phyloP scores from a whole-genome alignment of 1,139 yeast species.

The Meyerozyma elateridarum region DNA sequence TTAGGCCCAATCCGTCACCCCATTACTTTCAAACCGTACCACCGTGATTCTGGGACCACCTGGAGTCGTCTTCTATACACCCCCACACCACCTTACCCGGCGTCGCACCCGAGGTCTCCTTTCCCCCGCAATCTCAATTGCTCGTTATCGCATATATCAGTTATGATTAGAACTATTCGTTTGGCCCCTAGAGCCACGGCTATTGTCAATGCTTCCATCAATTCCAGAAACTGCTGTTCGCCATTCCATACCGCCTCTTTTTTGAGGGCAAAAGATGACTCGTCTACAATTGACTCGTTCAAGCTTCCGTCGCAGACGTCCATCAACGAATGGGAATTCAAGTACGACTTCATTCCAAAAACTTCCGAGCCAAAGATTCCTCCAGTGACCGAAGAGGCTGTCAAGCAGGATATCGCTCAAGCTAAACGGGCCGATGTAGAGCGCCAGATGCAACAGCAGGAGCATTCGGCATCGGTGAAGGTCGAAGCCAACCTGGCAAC shows the following conservation, averaged over 20 bases:
- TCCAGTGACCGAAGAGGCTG: constrained; percentile 48
- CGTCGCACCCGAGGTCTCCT: no score
- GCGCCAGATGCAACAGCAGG: constrained; percentile 35
- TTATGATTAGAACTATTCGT: no score
- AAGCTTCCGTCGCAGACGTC: constrained; percentile 45
- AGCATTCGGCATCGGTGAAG: constrained; percentile 34
- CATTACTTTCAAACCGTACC: no score
- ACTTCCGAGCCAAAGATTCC: constrained; percentile 46
- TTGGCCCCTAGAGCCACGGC: no score
- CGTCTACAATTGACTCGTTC: constrained; percentile 42
- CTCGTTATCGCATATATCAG: no score
- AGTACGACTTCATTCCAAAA: constrained; percentile 46
- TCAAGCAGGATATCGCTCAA: constrained; percentile 44
- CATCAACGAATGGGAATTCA: constrained; percentile 47
- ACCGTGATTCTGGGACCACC: no score
- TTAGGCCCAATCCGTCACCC: no score
- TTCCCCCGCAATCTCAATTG: no score
- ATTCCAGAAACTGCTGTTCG: no score
- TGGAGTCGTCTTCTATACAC: no score
- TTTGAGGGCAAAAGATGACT: constrained; percentile 36
- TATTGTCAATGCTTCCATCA: no score
- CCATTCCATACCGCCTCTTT: constrained; percentile 11
- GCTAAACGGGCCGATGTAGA: constrained; percentile 39
- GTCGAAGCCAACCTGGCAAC: constrained; percentile 42
- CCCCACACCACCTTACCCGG: no score